Evolutionary conservation across 176 grass and related monocot species (phyloP), one percentile per base, ranked within the genome.

Genomic region (Pharus latifolius): DNA sequence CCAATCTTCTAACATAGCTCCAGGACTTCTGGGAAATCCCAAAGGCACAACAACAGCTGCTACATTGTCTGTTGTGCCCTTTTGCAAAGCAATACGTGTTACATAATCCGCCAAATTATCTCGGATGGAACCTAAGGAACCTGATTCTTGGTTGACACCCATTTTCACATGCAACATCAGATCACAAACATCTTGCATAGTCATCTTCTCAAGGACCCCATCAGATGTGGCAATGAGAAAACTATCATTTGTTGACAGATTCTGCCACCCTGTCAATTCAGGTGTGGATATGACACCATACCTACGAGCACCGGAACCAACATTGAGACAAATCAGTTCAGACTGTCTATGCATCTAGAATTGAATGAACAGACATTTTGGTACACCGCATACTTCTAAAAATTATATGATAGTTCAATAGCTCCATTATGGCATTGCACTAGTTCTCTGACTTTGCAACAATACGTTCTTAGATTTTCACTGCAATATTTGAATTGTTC

Each of bases 261-360:
- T 34, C 51, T 80, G 63, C 94, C 94, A 98, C 70, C 65, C 89
- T 81, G 83, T 86, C 18, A 98, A 38, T 65, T 98, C 88, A 60
- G 94, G 94, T 77, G 86, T 92, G 17, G 93, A 85, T 73, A 97
- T 89, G 28, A 97, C 89, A 74, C 93, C 93, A 72, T 82, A 92
- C 43, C 93, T 97, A 73, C 34, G 80, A 85, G 34, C 70, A 49
- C 26, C 16, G 56, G 49, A 60, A 76, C 10, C 25, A 80, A 52
- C 12, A 84, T 56, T 47, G 66, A 81, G 12, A 16, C 10, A 14
- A 14, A 60, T 63, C 41, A 60, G 57, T 77, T 82, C 49, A 79
- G 55, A 2, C 17, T 14, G 22, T 66, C 18, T 60, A 73, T 35
- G 22, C 60, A 75, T 41, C 60, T 65, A 29, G 35, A 35, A 35